Evolutionary conservation across 1,139 yeast species (phyloP), one percentile per base, ranked within the genome.

Genomic region (Geotrichum aggregatum): DNA sequence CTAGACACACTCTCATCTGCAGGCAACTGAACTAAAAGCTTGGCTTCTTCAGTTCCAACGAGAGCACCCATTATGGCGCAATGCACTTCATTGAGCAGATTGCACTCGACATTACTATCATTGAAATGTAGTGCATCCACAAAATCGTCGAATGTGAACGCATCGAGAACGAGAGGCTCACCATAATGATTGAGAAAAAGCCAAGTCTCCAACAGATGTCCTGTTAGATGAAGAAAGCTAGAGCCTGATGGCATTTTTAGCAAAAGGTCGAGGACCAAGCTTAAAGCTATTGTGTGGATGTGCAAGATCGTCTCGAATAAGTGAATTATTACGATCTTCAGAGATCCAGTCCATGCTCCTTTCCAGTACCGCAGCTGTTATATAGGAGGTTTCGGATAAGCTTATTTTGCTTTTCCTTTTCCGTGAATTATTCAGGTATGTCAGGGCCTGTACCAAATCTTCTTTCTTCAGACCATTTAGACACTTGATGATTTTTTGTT

Each of bases 61-160:
- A 69, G 42, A 4, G 60, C 63, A 28, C 67, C 59, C 24, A 73
- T 54, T 30, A 73, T 49, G 1, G 86, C 77, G 66, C 95, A 84
- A 72, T 84, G 87, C 6, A 87, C 76, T 66, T 85, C 95, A 61
- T 83, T 81, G 44, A 87, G 66, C 47, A 86, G 66, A 26, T 74
- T 77, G 61, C 88, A 82, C 10, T 76, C 75, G 10, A 69, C 64
- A 21, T 71, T 75, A 44, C 75, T 75, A 44, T 76, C 74, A 39
- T 68, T 63, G 51, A 58, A 79, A 11, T 76, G 75, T 70, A 87
- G 71, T 1, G 84, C 82, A 54, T 79, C 80, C 3, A 84, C 66
- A 62, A 81, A 85, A 63, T 86, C 94, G 67, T 87, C 95, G 70
- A 84, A 85, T 0, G 94, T 83, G 59, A 87, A 84, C 0, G 86